Evolutionary conservation across 192 early-diverging fungal species (phyloP), one percentile per base, ranked within the genome.

Genomic region (Entophlyctis helioformis): DNA sequence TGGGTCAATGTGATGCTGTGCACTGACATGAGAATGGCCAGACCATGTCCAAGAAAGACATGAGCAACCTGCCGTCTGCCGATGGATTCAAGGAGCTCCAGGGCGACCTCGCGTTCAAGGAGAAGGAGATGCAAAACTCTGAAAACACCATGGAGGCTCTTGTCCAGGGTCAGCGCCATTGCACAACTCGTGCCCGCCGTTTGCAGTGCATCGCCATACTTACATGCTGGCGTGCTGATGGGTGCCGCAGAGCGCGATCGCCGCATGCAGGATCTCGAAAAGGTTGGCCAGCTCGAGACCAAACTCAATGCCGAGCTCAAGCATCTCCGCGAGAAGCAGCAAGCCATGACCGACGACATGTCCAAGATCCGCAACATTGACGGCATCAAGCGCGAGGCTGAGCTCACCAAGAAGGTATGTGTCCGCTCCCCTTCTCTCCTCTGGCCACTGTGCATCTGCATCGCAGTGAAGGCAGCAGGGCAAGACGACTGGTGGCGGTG

Each of bases 121-220:
- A 79, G 42, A 76, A 71, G 50, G 76, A 79, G 52, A 60, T 79
- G 63, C 56, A 56, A 31, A 79, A 69, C 38, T 65, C 71, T 0
- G 72, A 76, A 46, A 69, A 37, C 34, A 79, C 76, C 13, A 59
- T 62, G 54, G 68, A 71, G 28, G 71, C 64, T 5, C 41, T 78
- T 2, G 38, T 57, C 12, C 44, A 58, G 28, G 66, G 69, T 68
- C 44, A 18, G 23, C 41, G 20, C 13, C 16, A 19, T 24, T 25
- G 15, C 13, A 51, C 0, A 5, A 7, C 33, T 16, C 13, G 32
- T 54, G 11, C n/a, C n/a, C n/a, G n/a, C n/a, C n/a, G n/a, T n/a
- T n/a, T n/a, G n/a, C n/a, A n/a, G n/a, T n/a, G n/a, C n/a, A n/a
- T n/a, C n/a, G n/a, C n/a, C n/a, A n/a, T n/a, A n/a, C n/a, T n/a